Base-by-base conservation (phyloP, 2,329 filamentous ascomycete species). In the Calonectria montana region DNA sequence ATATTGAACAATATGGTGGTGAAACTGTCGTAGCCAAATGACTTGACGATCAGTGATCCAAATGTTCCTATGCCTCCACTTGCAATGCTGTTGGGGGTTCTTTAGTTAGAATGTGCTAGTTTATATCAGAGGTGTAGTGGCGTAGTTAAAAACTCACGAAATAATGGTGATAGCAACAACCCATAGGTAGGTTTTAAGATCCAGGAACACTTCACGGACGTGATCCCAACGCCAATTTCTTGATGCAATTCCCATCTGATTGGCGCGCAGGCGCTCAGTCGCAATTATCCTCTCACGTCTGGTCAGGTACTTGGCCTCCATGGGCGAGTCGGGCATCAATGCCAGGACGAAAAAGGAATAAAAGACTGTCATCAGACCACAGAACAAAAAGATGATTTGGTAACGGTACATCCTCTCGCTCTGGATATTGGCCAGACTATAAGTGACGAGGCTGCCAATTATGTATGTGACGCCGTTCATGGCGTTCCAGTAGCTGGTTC, bases 241-340 rank as follows among this genome's bases (percentile, higher is more conserved):
- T 0, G 81, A 83, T 9, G 80, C 80, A 13, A 86, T 82, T 0
- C 84, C 85, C 74, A 82, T 84, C 63, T 89, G 88, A 55, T 90
- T 89, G 75, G 86, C 86, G 1, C 88, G 82, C 15, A 90, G 77
- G 55, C 90, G 84, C 76, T 92, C 90, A 13, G 92, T 86, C 0
- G 90, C 90, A 12, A 91, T 81, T 0, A 90, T 76, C 67, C 89
- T 91, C 55, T 92, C 90, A 16, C 88, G 83, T 4, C 88, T 85
- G 0, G 82, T 84, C 2, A 92, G 83, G 61, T 91, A 92, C 23
- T 87, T 89, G 1, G 90, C 87, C 25, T 89, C 86, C 77, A 91
- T 87, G 0, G 91, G 91, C 0, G 90, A 91, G 75, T 93, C 91
- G 0, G 92, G 92, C 86, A 93, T 91, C 64, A 88, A 87, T 5